Conservation (phyloP, 1,284 basidiomycete genomes). For the Retiboletus flavoniger region DNA sequence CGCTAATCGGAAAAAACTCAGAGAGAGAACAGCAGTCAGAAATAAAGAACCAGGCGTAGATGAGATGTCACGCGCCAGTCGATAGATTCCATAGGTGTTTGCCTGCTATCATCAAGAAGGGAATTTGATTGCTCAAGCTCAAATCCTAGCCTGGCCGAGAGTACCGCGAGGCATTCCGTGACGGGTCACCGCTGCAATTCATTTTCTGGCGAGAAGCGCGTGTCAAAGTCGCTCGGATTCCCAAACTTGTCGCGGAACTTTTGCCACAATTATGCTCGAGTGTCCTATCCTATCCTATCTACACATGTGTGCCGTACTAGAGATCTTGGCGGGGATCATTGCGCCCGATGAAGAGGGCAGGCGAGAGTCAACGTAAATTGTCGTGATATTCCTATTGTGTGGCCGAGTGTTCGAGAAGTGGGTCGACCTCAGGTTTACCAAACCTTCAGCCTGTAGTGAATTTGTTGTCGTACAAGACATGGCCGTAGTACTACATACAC, state of each 20-base stretch:
- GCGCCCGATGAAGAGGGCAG: neutral
- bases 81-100: slow-evolving; percentile 9
- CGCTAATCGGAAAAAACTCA: neutral
- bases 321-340: neutral
- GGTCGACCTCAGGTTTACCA: neutral
- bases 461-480: neutral
- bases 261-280: neutral
- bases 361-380: neutral
- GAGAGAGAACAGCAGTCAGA: neutral
- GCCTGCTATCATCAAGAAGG: neutral
- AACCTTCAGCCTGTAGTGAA: neutral
- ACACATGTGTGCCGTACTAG: neutral
- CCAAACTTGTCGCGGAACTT: neutral
- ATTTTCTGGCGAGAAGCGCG: neutral
- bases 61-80: neutral
- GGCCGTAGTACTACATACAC: neutral
- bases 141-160: neutral
- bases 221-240: neutral
- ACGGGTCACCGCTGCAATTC: slow-evolving; percentile 6
- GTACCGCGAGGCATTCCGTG: slow-evolving; percentile 1
- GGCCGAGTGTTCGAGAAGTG: neutral
- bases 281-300: neutral
- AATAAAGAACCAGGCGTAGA: neutral
- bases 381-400: neutral
- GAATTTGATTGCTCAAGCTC: neutral